A percentile compares a stretch with the other conserved stretches of the same genome.
Evolutionary conservation across 768 basidiomycete genomes (phyloP).

Genomic region (Naganishia randhawae): DNA sequence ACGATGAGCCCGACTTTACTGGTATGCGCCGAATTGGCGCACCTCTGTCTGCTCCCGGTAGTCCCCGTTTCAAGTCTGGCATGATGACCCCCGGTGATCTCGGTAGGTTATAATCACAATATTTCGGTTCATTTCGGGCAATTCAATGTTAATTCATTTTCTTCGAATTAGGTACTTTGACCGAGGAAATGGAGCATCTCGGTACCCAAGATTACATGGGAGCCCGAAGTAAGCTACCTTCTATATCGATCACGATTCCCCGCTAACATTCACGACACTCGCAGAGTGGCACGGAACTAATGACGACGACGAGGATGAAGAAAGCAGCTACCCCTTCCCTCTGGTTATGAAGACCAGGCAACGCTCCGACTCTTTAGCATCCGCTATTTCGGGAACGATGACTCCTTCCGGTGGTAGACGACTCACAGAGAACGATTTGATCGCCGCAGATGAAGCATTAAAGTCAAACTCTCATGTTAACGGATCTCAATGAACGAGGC

Average conservation of each 20-base stretch:
- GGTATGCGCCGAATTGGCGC: constrained; percentile 63
- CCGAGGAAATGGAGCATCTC: constrained; percentile 76
- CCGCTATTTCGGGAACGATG: constrained; percentile 63
- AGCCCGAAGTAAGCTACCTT: constrained; percentile 66
- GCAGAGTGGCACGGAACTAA: constrained; percentile 51
- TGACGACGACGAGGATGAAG: constrained; percentile 78
- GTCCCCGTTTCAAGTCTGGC: constrained; percentile 75
- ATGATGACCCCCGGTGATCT: constrained; percentile 67
- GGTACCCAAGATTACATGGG: constrained; percentile 58
- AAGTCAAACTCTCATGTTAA: constrained; percentile 35
- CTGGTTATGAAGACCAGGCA: constrained; percentile 51
- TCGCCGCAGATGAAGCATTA: constrained; percentile 81
- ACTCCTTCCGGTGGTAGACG: constrained; percentile 86
- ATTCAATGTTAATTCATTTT: not conserved
- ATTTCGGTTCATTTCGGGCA: constrained; percentile 56
- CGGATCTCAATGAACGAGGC: not conserved
- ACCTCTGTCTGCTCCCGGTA: constrained; percentile 76
- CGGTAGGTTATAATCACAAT: constrained; percentile 65
- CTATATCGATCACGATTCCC: not conserved
- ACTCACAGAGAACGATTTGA: constrained; percentile 80
- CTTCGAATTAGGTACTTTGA: constrained; percentile 38
- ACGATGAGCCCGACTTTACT: constrained; percentile 58
- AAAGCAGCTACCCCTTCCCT: constrained; percentile 51
- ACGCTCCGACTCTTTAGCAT: constrained; percentile 55
- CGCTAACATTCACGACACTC: constrained; percentile 42